Base-by-base conservation (phyloP, 1,284 basidiomycete species). In the Phenoliferia sp. region DNA sequence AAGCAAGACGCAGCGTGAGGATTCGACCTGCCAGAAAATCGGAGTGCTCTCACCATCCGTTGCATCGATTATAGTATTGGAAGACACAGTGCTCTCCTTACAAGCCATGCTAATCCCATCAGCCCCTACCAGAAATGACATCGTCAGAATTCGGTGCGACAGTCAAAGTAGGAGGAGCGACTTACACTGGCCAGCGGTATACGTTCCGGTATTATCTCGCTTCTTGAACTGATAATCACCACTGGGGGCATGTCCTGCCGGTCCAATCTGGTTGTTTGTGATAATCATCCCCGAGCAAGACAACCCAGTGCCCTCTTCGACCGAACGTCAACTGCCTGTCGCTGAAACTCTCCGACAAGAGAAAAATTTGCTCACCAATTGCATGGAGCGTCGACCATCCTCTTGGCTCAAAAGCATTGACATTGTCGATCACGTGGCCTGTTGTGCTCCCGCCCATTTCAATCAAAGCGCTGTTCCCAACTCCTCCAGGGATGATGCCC, bases 61-160 rank as follows among this genome's bases (percentile, higher is more conserved):
- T 4, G 90, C 78, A 64, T 76, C 75, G n/a, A 63, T 83, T 63
- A 94, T 81, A 78, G 85, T 83, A 78, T 93, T 94, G 74, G 88
- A 86, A 63, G 84, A 84, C 39, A 93, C 84, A 48, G 85, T 71
- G 69, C 85, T 84, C 73, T 86, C 85, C 65, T 80, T 80, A 78
- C 91, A 94, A 62, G 86, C 86, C 65, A 92, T 77, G 71, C 88
- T 90, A 75, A 93, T 89, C 2, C 90, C 91, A 74, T 93, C 90
- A 3, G 91, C 56, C 39, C 39, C 54, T 55, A 31, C n/a, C 9
- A 29, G 28, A 55, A 9, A 91, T 29, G 4, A 7, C 7, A 17
- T 12, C 17, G 54, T 35, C 29, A 22, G 36, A 26, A 15, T 44
- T 12, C 39, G 39, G 22, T 44, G 39, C 39, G 22, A 44, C 39